phyloP scores from a whole-genome alignment of 176 grass and related monocot species.

The Puccinellia tenuiflora region DNA sequence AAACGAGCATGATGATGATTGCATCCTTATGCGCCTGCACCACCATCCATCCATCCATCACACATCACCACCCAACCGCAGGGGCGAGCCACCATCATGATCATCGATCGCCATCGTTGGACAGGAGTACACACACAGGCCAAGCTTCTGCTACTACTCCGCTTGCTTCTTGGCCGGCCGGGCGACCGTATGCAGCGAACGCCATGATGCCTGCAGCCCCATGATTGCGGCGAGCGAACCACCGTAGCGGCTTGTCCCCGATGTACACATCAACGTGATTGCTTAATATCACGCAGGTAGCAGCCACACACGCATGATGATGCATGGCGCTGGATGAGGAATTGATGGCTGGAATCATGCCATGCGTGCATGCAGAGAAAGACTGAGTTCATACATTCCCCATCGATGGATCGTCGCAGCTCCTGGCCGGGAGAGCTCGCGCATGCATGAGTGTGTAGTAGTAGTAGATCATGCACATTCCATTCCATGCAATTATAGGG shows the following conservation, averaged over 20 bases:
- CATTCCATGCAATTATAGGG: constrained; percentile 15
- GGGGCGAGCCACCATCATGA: neutral
- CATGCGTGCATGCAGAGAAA: constrained; percentile 31
- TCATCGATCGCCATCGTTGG: neutral
- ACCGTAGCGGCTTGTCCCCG: constrained; percentile 22
- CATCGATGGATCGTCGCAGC: neutral
- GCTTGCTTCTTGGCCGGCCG: neutral
- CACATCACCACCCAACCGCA: no score
- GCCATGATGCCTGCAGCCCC: constrained; percentile 31
- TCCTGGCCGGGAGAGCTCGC: neutral
- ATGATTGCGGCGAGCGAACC: constrained; percentile 35
- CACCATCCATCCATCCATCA: no score
- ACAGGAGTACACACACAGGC: no score
- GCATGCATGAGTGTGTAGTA: neutral
- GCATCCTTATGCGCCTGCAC: no score
- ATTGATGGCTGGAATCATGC: constrained; percentile 46
- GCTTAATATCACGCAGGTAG: constrained; percentile 47
- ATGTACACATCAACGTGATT: constrained; percentile 35
- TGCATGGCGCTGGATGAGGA: constrained; percentile 36
- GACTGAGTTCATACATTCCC: neutral
- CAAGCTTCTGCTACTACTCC: neutral
- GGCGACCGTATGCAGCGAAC: constrained; percentile 17
- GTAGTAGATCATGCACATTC: neutral
- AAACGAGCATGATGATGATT: no score
- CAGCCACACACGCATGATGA: neutral